Percentiles rank a stretch among this genome's conserved stretches.
Evolutionary conservation across 2,329 filamentous ascomycete genomes (phyloP).

Genomic region (Hypoxylon sp.): DNA sequence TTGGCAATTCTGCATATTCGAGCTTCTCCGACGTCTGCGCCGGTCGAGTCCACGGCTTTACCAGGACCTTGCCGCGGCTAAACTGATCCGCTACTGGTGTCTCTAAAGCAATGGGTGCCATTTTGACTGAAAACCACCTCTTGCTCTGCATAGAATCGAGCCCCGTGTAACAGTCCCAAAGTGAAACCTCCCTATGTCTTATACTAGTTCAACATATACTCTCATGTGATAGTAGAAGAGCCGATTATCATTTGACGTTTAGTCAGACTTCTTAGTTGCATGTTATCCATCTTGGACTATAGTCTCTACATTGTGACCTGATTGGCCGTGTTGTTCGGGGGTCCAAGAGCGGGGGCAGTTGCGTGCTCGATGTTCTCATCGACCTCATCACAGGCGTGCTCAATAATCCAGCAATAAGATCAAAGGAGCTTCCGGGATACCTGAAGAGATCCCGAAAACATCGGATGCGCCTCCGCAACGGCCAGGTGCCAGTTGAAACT

Average conservation of each 20-base stretch:
- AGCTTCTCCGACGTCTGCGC: conserved; percentile 51
- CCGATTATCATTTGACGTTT: neutral
- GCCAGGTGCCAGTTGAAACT: neutral
- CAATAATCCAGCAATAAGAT: conserved; percentile 20
- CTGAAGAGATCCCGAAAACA: conserved; percentile 12
- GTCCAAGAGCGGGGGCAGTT: conserved; percentile 34
- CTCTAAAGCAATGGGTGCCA: conserved; percentile 51
- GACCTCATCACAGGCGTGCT: conserved; percentile 49
- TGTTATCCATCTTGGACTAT: neutral
- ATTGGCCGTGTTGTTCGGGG: conserved; percentile 27
- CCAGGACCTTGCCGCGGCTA: conserved; percentile 34
- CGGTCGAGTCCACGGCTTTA: conserved; percentile 55
- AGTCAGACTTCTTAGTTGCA: conserved; percentile 12
- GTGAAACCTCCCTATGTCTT: conserved; percentile 7
- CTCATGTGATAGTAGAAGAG: neutral
- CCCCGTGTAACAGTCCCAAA: neutral
- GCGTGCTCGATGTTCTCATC: conserved; percentile 43
- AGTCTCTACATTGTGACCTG: neutral
- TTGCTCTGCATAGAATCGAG: neutral
- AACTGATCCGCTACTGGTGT: conserved; percentile 23
- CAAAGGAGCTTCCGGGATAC: conserved; percentile 9
- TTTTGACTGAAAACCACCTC: conserved; percentile 29
- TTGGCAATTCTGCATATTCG: conserved; percentile 67
- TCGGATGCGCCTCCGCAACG: conserved; percentile 13
- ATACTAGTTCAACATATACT: conserved; percentile 7